These are phyloP conservation scores for Colletotrichum godetiae DNA, from an alignment of 2,329 filamentous ascomycete genomes.

Conservation along the genomic window DNA sequence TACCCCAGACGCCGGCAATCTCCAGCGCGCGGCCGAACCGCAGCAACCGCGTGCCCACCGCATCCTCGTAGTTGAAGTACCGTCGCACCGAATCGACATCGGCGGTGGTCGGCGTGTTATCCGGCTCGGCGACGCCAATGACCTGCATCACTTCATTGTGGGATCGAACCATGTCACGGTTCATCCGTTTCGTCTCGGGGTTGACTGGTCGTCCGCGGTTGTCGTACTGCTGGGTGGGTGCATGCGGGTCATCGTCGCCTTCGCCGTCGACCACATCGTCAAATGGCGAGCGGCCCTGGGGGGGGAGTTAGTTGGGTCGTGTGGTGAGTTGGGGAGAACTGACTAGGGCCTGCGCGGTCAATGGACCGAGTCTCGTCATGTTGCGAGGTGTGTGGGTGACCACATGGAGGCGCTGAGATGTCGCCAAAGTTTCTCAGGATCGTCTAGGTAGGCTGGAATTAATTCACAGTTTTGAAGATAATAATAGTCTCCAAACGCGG, in stretches of 20 bases:
- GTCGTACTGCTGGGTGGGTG: conserved; percentile 63
- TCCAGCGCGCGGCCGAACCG: conserved; percentile 49
- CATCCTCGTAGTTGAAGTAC: conserved; percentile 60
- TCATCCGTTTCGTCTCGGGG: conserved; percentile 63
- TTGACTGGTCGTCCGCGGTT: conserved; percentile 67
- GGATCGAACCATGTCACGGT: conserved; percentile 67
- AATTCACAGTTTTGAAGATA: neutral
- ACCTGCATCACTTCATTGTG: conserved; percentile 74
- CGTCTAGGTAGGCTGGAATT: neutral
- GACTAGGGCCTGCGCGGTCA: conserved; percentile 69
- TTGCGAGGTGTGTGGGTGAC: neutral
- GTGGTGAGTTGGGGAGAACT: conserved; percentile 36
- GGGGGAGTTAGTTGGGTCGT: neutral
- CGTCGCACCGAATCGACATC: conserved; percentile 54
- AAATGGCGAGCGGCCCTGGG: conserved; percentile 69
- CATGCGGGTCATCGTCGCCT: conserved; percentile 53
- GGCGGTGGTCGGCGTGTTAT: conserved; percentile 53
- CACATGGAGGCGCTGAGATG: neutral
- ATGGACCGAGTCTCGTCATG: conserved; percentile 52
- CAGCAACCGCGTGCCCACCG: conserved; percentile 54
- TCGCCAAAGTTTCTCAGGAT: too few species aligned
- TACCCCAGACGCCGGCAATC: conserved; percentile 60
- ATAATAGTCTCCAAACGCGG: neutral
- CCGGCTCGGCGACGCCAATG: conserved; percentile 71
- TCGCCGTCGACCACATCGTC: conserved; percentile 66